Evolutionary conservation across 441 rosid species (phyloP), one percentile per base, ranked within the genome.

Genomic region (Cnidoscolus chayamansa): DNA sequence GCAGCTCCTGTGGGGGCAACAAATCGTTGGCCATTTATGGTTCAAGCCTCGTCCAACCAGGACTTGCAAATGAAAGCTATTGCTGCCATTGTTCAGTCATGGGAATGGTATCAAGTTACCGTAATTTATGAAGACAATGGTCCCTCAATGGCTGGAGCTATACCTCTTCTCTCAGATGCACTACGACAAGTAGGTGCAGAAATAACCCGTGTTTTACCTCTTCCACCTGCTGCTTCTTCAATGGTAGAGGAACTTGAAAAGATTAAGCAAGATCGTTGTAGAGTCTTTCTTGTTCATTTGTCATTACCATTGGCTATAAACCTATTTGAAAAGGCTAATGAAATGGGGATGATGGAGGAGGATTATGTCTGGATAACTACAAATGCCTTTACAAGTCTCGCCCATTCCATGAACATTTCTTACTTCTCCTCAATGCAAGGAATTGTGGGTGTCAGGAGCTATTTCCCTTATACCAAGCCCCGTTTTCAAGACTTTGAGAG

Each of bases 231-330:
- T 17, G 16, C 3, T 60, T 66, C 75, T n/a, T 61, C 58, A 49
- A 6, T 80, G 66, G 25, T 60, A 17, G 4, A 65, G 61, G 64
- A 65, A 25, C 80, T 76, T 4, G 72, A 51, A 40, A 65, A 25
- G 20, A 74, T 79, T 32, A 65, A 54, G 12, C 35, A n/a, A 10
- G 47, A 66, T 6, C 72, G 45, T n/a, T 76, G 77, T 37, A 72
- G 79, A 54, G 79, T 79, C 31, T 76, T 80, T 53, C 74, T 80
- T 10, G 80, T 80, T 45, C 82, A 80, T 73, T 37, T 70, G 16
- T 77, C 79, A 12, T 58, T 60, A 2, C 68, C 64, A 15, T n/a
- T 75, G 40, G 74, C 76, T 0, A 57, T 10, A 2, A 37, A 20
- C 2, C 7, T 80, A 13, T 80, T 80, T 17, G 25, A 59, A 62